A percentile compares a stretch with the other conserved stretches of the same genome.
These are phyloP conservation scores for Kwoniella shivajii DNA, from an alignment of 1,284 basidiomycete species.

Conservation along the genomic window DNA sequence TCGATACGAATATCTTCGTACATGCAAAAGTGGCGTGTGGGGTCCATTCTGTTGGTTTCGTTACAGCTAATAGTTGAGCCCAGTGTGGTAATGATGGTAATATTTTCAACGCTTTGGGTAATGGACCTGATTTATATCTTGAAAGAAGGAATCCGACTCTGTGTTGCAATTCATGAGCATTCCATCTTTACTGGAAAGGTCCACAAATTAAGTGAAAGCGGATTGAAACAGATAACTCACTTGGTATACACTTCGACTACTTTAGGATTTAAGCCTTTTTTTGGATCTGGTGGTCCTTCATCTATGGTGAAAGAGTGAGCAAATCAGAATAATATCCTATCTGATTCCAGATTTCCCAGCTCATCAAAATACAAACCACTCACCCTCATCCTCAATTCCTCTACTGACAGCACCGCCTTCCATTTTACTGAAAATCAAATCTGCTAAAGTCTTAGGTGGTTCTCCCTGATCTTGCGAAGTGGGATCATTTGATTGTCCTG, in stretches of 20 bases:
- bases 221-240: slow-evolving; percentile 57
- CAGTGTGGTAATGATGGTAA: slow-evolving; percentile 94
- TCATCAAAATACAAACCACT: slow-evolving; percentile 9
- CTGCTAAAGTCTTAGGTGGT: slow-evolving; percentile 71
- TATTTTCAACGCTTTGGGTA: slow-evolving; percentile 98
- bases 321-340: not conserved
- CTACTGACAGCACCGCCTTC: slow-evolving; percentile 63
- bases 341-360: slow-evolving; percentile 58
- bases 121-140: slow-evolving; percentile 90
- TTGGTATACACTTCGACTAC: slow-evolving; percentile 94
- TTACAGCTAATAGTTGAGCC: slow-evolving; percentile 93
- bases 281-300: slow-evolving; percentile 70
- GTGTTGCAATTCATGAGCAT: not conserved
- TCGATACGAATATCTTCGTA: slow-evolving; percentile 93
- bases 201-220: not conserved
- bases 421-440: slow-evolving; percentile 93
- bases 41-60: slow-evolving; percentile 89
- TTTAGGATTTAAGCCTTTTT: slow-evolving; percentile 93
- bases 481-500: slow-evolving; percentile 11
- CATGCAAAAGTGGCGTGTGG: slow-evolving; percentile 93
- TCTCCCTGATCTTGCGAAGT: slow-evolving; percentile 36
- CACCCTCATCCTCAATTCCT: slow-evolving; percentile 42
- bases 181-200: not conserved
- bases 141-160: slow-evolving; percentile 86
- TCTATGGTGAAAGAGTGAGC: no score